Evolutionary conservation across 306 rosid genomes (phyloP).

Genomic region (Vachellia pachyceras): DNA sequence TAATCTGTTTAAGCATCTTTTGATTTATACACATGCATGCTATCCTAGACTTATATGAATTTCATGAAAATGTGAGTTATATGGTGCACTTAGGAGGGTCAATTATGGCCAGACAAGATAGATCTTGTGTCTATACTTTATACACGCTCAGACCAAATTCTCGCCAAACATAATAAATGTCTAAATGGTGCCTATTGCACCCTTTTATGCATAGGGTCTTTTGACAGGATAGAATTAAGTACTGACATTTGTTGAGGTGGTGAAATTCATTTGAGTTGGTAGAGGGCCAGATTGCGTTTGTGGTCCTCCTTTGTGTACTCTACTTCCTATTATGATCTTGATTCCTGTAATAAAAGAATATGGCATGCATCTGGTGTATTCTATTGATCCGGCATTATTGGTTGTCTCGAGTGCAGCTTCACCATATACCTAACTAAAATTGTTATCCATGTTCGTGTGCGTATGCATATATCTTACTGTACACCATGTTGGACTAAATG

Average conservation of each 20-base stretch:
- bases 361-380: constrained; percentile 6
- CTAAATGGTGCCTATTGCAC: neutral
- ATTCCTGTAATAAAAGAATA: neutral
- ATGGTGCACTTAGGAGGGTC: constrained; percentile 25
- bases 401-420: constrained; percentile 27
- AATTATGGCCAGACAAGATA: constrained; percentile 14
- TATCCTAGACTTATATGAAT: constrained; percentile 18
- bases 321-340: neutral
- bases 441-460: neutral
- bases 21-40: neutral
- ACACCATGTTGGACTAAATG: neutral
- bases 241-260: constrained; percentile 25
- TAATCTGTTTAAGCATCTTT: constrained; percentile 21
- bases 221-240: constrained; percentile 11
- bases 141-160: constrained; percentile 21
- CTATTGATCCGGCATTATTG: neutral
- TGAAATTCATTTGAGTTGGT: constrained; percentile 14
- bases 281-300: constrained; percentile 20
- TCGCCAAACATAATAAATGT: neutral
- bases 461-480: neutral
- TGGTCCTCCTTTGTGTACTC: constrained; percentile 8
- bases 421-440: neutral
- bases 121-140: constrained; percentile 1
- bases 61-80: constrained; percentile 11
- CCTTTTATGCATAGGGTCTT: neutral